Base-by-base conservation (phyloP, 2,329 filamentous ascomycete genomes). In the Fusarium sp. region DNA sequence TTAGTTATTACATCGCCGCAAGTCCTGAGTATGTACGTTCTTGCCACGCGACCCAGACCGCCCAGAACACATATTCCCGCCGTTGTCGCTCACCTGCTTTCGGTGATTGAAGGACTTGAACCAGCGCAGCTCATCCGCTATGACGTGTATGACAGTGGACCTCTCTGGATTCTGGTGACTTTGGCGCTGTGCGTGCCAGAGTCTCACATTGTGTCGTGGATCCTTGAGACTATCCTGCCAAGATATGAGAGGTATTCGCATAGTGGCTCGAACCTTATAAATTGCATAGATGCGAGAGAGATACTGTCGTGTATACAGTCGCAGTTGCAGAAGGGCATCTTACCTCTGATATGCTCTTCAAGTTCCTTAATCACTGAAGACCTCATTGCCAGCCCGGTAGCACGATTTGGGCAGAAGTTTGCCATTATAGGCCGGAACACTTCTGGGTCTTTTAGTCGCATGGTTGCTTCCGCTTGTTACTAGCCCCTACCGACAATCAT, bases 211-310 rank as follows among this genome's bases (percentile, higher is more conserved):
- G n/a, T 42, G 39, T 42, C 39, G 0, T 42, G n/a, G 39, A 42
- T 42, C 6, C n/a, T 42, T 11, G 39, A 42, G 9, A 16, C n/a
- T 16, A 42, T 42, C 6, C 4, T 42, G 6, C 39, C 39, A 24
- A 24, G 39, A 16, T 42, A 24, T 5, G 39, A 42, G 4, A 12
- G 24, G 15, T 12, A 42, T 16, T 14, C 39, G 6, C 39, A 42
- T 11, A 6, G n/a, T 24, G 39, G 39, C 15, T 42, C 39, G 15
- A 11, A 16, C 6, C 39, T 42, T 16, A 24, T 16, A 24, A 24
- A 3, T 24, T 24, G 24, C 0, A 42, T 42, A 16, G 1, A 42
- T 42, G n/a, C 0, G 9, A 42, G 24, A 7, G 8, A 24, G 1
- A 24, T 7, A 6, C 39, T 42, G 9, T 7, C 16, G 6, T 42